Evolutionary conservation across 208 protist species (phyloP), one percentile per base, ranked within the genome.

Genomic region (Trypanosoma brucei): DNA sequence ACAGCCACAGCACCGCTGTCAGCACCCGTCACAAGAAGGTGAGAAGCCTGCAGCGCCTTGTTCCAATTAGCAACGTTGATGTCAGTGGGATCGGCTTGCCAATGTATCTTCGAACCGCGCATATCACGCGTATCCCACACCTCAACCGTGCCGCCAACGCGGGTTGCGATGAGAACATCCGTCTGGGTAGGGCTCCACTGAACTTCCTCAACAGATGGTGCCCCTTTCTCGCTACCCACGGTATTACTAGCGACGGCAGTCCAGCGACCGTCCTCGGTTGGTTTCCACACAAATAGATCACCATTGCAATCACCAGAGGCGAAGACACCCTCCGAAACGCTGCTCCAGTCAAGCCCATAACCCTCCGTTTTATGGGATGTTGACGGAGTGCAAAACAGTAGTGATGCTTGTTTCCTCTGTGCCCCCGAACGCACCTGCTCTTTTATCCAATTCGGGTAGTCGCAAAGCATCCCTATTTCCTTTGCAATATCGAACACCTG

Each of bases 31-130:
- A 91, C 95, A n/a, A 99, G 75, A 35, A 99, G 80, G 70, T 99
- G 97, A 30, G 86, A 92, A 5, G 84, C 85, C 72, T 86, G 79
- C 13, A 78, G 78, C 4, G 78, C 85, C 50, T 68, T 79, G 83
- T 98, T 98, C 97, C 98, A 99, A 34, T 93, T 90, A 37, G 98
- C 93, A 40, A 99, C 98, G 81, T 99, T 99, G 60, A 99, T 98
- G 76, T 99, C 98, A 7, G 76, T 81, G 37, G 81, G 68, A 62
- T 91, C 87, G 1, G 88, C 88, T 59, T 81, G 82, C 79, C 91
- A 96, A 40, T 60, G 31, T 33, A 94, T 58, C 67, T 92, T 88
- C 59, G 75, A 63, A 42, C 59, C 44, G 13, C 84, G 83, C 87
- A 92, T 94, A 64, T 92, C 83, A n/a, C 93, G 81, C n/a, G 83